Percentiles rank a stretch among this genome's conserved stretches.
Evolutionary conservation across 257 asterid species (phyloP).

Genomic region (Lavandula angustifolia): DNA sequence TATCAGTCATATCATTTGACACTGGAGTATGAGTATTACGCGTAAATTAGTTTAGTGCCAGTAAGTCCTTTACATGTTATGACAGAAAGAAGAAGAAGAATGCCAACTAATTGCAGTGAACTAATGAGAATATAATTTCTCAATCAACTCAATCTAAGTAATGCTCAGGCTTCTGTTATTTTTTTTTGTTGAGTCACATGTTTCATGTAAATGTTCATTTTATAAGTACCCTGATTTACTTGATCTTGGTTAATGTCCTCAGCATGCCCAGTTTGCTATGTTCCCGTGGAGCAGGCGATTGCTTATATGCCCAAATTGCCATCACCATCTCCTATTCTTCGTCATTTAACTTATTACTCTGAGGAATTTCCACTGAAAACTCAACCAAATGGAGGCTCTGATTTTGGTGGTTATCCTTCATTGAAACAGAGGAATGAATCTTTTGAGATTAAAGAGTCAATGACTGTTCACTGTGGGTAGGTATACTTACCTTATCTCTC

Average conservation of each 20-base stretch:
- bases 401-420: slow-evolving; percentile 96
- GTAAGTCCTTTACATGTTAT: not conserved
- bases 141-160: slow-evolving; percentile 21
- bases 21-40: not conserved
- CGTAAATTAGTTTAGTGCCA: not conserved
- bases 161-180: slow-evolving; percentile 18
- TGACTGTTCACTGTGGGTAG: slow-evolving; percentile 98
- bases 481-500: slow-evolving; percentile 37
- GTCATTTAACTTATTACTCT: slow-evolving; percentile 64
- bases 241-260: slow-evolving; percentile 38
- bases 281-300: slow-evolving; percentile 80
- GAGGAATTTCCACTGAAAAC: slow-evolving; percentile 58
- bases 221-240: slow-evolving; percentile 14
- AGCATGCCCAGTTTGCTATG: slow-evolving; percentile 95
- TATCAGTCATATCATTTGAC: not conserved
- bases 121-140: slow-evolving; percentile 7
- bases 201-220: not conserved
- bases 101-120: not conserved
- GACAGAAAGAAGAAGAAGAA: not conserved
- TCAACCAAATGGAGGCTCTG: slow-evolving; percentile 80
- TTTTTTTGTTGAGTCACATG: not conserved
- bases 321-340: slow-evolving; percentile 66
- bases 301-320: slow-evolving; percentile 77
- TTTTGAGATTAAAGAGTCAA: slow-evolving; percentile 64
- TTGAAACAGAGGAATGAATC: slow-evolving; percentile 71